Percentiles rank a stretch among this genome's conserved stretches.
phyloP scores from a whole-genome alignment of 148 eudicot genomes.

The Cornus kousa region DNA sequence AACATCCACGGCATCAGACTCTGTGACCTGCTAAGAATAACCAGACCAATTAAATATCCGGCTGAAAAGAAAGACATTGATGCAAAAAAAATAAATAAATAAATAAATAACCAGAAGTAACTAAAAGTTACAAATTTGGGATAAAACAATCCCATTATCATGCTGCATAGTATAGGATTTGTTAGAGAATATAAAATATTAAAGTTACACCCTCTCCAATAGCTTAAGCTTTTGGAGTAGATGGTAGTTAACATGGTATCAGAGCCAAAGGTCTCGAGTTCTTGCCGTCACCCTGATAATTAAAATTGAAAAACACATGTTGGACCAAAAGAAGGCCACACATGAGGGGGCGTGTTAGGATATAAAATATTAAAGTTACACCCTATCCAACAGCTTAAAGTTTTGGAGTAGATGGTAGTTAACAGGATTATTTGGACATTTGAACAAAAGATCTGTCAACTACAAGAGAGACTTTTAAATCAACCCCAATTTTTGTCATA shows the following conservation, averaged over 20 bases:
- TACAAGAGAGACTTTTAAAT: neutral
- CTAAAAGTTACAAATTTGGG: neutral
- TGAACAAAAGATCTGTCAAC: conserved; percentile 2
- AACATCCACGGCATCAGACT: conserved; percentile 85
- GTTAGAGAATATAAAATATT: no score
- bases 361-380: no score
- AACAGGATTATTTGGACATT: neutral
- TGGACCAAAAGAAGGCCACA: no score
- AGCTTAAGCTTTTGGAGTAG: no score
- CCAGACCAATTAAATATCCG: neutral
- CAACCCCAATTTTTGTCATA: neutral
- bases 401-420: no score
- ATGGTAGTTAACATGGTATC: no score
- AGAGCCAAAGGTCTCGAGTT: no score
- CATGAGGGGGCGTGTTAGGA: no score
- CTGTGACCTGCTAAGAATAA: conserved; percentile 72
- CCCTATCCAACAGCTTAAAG: no score
- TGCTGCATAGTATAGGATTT: neutral
- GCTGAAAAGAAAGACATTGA: neutral
- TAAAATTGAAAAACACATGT: no score
- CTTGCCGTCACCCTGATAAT: no score
- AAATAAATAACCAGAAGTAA: neutral
- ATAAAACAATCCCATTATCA: neutral
- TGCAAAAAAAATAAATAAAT: conserved; percentile 2
- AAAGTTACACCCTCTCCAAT: no score